These are phyloP conservation scores for Raffaelea deltoideospora DNA, from an alignment of 2,329 filamentous ascomycete genomes.

Conservation along the genomic window DNA sequence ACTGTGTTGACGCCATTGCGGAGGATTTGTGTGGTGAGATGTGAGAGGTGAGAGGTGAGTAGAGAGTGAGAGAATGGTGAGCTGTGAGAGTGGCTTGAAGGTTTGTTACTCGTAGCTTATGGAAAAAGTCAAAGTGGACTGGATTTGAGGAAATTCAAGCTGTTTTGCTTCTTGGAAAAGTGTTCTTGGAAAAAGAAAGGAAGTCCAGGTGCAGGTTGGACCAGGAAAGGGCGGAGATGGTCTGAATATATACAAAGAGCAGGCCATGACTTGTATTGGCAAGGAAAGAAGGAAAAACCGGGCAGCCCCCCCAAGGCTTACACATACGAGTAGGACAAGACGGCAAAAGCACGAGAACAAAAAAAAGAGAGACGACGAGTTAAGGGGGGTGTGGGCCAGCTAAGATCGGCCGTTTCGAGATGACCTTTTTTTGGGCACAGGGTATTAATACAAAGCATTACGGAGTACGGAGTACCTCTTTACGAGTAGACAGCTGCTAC, in stretches of 20 bases:
- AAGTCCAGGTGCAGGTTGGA: too few species aligned
- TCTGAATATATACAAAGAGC: not conserved
- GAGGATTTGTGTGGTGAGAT: conserved; percentile 1
- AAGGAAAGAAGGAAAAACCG: not conserved
- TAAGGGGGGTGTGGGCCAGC: too few species aligned
- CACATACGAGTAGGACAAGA: too few species aligned
- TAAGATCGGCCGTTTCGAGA: conserved; percentile 10
- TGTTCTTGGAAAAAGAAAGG: not conserved
- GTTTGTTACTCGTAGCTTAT: too few species aligned
- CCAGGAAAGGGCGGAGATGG: not conserved
- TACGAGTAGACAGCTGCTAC: too few species aligned
- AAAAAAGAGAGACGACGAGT: not conserved
- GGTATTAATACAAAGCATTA: too few species aligned
- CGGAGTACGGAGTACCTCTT: too few species aligned
- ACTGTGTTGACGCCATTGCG: conserved; percentile 11
- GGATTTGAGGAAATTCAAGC: too few species aligned
- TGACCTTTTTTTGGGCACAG: conserved; percentile 4
- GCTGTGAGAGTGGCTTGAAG: not conserved
- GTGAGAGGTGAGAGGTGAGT: not conserved
- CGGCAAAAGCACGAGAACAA: not conserved
- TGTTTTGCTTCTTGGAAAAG: too few species aligned
- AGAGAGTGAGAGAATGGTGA: not conserved
- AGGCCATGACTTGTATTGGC: too few species aligned
- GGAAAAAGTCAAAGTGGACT: too few species aligned
- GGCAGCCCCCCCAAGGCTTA: too few species aligned